Evolutionary conservation across 2,329 filamentous ascomycete genomes (phyloP).

Genomic region (Alternaria hordeiaustralica): DNA sequence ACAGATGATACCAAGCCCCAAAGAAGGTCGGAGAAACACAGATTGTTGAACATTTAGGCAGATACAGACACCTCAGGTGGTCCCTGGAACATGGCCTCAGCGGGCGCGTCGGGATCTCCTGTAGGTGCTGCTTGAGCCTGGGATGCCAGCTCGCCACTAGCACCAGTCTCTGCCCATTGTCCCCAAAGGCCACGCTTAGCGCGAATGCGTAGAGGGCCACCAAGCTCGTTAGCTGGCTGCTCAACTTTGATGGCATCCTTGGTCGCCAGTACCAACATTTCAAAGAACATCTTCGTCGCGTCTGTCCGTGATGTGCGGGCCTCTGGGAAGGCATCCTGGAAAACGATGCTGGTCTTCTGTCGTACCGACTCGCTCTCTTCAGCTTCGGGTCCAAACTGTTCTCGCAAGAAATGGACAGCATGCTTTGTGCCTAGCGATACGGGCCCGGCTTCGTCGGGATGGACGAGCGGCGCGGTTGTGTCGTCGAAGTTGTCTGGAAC

Average conservation of each 20-base stretch:
- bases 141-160: slow-evolving; percentile 35
- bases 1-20: slow-evolving; percentile 24
- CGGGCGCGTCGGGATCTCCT: slow-evolving; percentile 25
- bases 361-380: slow-evolving; percentile 72
- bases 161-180: slow-evolving; percentile 80
- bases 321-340: slow-evolving; percentile 91
- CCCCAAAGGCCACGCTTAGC: slow-evolving; percentile 98
- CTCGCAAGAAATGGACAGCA: slow-evolving; percentile 91
- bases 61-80: slow-evolving; percentile 30
- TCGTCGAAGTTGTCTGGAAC: slow-evolving; percentile 73
- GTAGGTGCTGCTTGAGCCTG: slow-evolving; percentile 26
- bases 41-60: slow-evolving; percentile 23
- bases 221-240: slow-evolving; percentile 73
- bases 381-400: slow-evolving; percentile 79
- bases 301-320: slow-evolving; percentile 81
- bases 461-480: slow-evolving; percentile 75
- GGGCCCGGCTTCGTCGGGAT: slow-evolving; percentile 82
- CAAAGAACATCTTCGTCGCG: slow-evolving; percentile 99
- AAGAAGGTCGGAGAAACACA: slow-evolving; percentile 12
- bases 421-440: slow-evolving; percentile 93
- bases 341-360: slow-evolving; percentile 78
- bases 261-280: slow-evolving; percentile 91
- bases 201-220: slow-evolving; percentile 80
- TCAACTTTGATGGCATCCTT: slow-evolving; percentile 99
- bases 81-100: slow-evolving; percentile 28